Conservation (phyloP, 2,329 filamentous ascomycete species). For the Pseudogymnoascus sp. region DNA sequence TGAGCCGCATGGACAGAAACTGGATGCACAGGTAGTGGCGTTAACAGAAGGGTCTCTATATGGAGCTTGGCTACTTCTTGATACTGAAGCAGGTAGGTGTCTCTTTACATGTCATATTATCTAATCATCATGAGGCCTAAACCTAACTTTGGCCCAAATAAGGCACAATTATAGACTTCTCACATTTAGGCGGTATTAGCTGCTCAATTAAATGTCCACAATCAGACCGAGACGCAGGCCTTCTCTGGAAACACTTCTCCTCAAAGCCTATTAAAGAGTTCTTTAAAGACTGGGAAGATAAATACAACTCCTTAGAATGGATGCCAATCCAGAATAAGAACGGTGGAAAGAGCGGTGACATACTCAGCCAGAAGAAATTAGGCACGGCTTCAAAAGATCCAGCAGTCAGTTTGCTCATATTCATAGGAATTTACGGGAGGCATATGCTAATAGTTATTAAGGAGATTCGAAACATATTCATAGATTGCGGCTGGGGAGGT, state of each 20-base stretch:
- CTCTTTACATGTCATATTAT: neutral
- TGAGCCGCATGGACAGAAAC: slow-evolving; percentile 9
- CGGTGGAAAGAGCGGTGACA: neutral
- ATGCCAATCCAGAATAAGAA: neutral
- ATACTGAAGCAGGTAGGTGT: slow-evolving; percentile 12
- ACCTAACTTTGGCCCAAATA: neutral
- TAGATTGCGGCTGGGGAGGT: slow-evolving; percentile 5
- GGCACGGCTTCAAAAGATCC: neutral
- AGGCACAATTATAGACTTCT: neutral
- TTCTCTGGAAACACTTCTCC: slow-evolving; percentile 8
- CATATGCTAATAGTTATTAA: neutral
- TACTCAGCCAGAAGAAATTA: slow-evolving; percentile 2
- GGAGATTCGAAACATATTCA: neutral
- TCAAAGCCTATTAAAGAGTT: slow-evolving; percentile 11
- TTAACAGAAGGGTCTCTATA: slow-evolving; percentile 12
- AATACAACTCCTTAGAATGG: slow-evolving; percentile 9
- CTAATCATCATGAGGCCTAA: neutral
- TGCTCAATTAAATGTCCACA: neutral
- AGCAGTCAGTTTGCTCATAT: slow-evolving; percentile 1
- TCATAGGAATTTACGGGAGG: neutral
- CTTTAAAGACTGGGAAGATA: slow-evolving; percentile 11
- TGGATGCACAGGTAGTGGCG: slow-evolving; percentile 12
- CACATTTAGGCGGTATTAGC: neutral
- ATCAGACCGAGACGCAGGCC: neutral
- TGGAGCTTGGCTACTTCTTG: slow-evolving; percentile 14